Evolutionary conservation across 768 basidiomycete species (phyloP), one percentile per base, ranked within the genome.

Genomic region (Hemileccinum impolitum): DNA sequence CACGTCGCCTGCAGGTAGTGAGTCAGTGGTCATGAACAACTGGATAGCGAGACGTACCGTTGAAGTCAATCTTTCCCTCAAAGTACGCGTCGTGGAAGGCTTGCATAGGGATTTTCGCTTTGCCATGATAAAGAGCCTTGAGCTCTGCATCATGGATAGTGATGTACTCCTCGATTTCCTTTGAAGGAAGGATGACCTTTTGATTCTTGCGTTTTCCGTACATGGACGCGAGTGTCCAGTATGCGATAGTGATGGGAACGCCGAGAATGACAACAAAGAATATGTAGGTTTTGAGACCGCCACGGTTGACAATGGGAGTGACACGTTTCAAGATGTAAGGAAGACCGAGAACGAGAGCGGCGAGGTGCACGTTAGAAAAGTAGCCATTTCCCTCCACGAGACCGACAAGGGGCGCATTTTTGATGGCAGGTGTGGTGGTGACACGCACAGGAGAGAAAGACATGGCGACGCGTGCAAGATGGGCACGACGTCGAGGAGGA

Each of bases 11-110:
- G 52, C 15, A 17, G 21, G 42, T 2, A 38, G 32, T 53, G 31
- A 52, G 39, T 2, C 6, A 21, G 19, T 15, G 18, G 39, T 14
- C 9, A 34, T 17, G 32, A 21, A 48, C 2, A 21, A 14, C 15
- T 6, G 31, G 45, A 25, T 2, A 1, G 6, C 0, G 6, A 38
- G 42, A 68, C 77, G 35, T 38, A 89, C 95, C 94, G 43, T 97
- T 99, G 68, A 99, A 89, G 48, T 97, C 94, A 52, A 94, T 82
- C 72, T 97, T 97, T 42, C 86, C 86, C 43, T 94, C 93, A 66
- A 99, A 97, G 73, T 87, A 98, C 54, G 92, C 90, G 75, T 99
- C 96, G 65, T 98, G 87, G 77, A 96, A 95, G 57, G 89, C 72
- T 72, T 99, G 95, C 86, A 96, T 94, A 44, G 94, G 94, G 50